phyloP scores from a whole-genome alignment of 768 basidiomycete genomes.

The Xanthoconium stramineum region DNA sequence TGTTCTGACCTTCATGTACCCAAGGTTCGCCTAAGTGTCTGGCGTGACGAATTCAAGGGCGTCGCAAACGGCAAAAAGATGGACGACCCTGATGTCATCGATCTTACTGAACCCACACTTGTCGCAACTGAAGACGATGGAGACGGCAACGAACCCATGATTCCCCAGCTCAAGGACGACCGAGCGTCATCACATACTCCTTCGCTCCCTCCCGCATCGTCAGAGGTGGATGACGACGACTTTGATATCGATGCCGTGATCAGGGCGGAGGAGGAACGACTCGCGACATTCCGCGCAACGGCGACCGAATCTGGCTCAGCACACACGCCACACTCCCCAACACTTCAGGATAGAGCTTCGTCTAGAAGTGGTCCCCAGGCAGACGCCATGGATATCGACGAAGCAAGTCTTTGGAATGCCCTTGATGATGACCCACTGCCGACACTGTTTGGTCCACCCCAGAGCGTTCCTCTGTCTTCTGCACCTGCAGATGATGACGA shows the following conservation, averaged over 20 bases:
- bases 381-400: conserved; percentile 32
- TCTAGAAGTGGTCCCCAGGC: conserved; percentile 7
- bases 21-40: conserved; percentile 70
- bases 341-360: conserved; percentile 4
- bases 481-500: conserved; percentile 43
- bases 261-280: conserved; percentile 40
- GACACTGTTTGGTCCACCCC: conserved; percentile 3
- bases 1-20: conserved; percentile 5
- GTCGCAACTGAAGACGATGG: conserved; percentile 26
- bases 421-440: conserved; percentile 15
- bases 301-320: conserved; percentile 2
- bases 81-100: conserved; percentile 25
- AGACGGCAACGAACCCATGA: conserved; percentile 11
- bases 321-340: not conserved
- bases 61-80: conserved; percentile 34
- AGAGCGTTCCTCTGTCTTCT: not conserved
- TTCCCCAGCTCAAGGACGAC: conserved; percentile 13
- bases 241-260: conserved; percentile 54
- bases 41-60: conserved; percentile 67
- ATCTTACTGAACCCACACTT: conserved; percentile 28
- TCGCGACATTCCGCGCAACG: conserved; percentile 21
- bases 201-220: conserved; percentile 39
- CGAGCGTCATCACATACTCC: conserved; percentile 38
- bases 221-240: conserved; percentile 42
- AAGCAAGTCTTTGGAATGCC: conserved; percentile 38